These are phyloP conservation scores for Chrysoporthe cubensis DNA, from an alignment of 2,329 filamentous ascomycete species.

Conservation along the genomic window DNA sequence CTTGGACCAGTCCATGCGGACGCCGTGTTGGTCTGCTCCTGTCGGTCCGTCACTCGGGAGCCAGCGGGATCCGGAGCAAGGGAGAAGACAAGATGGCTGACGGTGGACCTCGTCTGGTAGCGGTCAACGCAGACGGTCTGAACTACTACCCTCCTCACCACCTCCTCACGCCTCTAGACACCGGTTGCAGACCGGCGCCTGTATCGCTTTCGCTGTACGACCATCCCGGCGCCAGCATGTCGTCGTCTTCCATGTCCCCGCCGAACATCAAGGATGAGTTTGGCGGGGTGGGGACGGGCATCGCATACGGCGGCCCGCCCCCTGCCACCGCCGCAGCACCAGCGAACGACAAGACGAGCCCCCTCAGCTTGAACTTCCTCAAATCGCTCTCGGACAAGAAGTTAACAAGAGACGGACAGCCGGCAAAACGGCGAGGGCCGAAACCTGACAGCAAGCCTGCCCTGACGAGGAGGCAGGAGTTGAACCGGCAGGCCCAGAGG, in stretches of 20 bases:
- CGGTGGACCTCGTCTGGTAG: constrained; percentile 22
- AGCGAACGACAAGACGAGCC: constrained; percentile 36
- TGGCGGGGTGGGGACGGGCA: constrained; percentile 23
- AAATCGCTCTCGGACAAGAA: constrained; percentile 75
- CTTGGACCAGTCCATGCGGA: no score
- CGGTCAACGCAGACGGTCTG: constrained; percentile 11
- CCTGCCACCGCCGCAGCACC: neutral
- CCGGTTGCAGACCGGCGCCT: neutral
- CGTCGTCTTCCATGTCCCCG: constrained; percentile 23
- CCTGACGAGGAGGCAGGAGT: constrained; percentile 85
- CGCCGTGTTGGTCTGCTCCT: no score
- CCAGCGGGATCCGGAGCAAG: neutral
- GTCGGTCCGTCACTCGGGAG: no score
- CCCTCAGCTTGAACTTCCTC: constrained; percentile 63
- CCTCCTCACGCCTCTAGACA: constrained; percentile 2
- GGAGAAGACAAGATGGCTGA: constrained; percentile 22
- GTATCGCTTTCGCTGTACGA: constrained; percentile 2
- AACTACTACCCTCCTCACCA: constrained; percentile 9
- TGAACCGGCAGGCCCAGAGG: constrained; percentile 96
- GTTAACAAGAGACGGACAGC: constrained; percentile 81
- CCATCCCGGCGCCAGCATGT: constrained; percentile 12
- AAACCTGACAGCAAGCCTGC: constrained; percentile 97
- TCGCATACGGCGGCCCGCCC: constrained; percentile 22
- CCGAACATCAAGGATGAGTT: constrained; percentile 24
- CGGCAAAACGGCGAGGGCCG: constrained; percentile 86